phyloP scores from a whole-genome alignment of 2,329 filamentous ascomycete genomes.

The Phaeosphaeria sp. region DNA sequence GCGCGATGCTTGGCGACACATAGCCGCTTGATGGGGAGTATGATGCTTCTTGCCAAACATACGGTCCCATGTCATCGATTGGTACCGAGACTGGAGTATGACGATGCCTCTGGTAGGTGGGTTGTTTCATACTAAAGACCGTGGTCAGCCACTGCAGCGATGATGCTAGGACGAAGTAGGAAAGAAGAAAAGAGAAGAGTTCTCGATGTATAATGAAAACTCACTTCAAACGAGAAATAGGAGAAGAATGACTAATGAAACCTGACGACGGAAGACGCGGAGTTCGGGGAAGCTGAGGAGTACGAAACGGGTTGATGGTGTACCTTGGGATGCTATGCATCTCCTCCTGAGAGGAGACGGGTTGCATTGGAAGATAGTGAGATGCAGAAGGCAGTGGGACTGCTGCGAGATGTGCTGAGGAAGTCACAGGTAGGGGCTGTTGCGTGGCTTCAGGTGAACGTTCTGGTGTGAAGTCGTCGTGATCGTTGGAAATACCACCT shows the following conservation, averaged over 20 bases:
- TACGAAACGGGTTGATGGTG: constrained; percentile 46
- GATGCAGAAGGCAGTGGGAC: constrained; percentile 21
- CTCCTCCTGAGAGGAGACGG: constrained; percentile 34
- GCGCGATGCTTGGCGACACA: constrained; percentile 35
- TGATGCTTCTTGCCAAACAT: constrained; percentile 26
- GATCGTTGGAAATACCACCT: constrained; percentile 30
- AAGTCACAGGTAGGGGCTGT: constrained; percentile 17
- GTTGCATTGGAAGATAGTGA: constrained; percentile 23
- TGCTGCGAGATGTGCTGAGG: constrained; percentile 18
- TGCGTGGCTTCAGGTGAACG: constrained; percentile 27
- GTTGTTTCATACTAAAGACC: constrained; percentile 27
- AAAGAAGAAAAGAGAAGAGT: constrained; percentile 11
- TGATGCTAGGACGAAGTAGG: not conserved
- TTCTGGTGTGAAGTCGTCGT: constrained; percentile 29
- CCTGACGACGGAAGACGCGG: constrained; percentile 36
- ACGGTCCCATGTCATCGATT: constrained; percentile 23
- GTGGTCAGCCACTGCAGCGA: constrained; percentile 1
- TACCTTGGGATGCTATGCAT: constrained; percentile 43
- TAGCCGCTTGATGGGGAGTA: constrained; percentile 45
- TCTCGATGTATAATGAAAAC: constrained; percentile 36
- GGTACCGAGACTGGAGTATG: not conserved
- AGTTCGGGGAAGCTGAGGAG: constrained; percentile 45
- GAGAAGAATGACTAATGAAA: constrained; percentile 41
- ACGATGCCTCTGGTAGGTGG: not conserved
- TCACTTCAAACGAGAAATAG: constrained; percentile 42